Conservation (phyloP, 352 stramenopile species). For the Pythium sukuiense region DNA sequence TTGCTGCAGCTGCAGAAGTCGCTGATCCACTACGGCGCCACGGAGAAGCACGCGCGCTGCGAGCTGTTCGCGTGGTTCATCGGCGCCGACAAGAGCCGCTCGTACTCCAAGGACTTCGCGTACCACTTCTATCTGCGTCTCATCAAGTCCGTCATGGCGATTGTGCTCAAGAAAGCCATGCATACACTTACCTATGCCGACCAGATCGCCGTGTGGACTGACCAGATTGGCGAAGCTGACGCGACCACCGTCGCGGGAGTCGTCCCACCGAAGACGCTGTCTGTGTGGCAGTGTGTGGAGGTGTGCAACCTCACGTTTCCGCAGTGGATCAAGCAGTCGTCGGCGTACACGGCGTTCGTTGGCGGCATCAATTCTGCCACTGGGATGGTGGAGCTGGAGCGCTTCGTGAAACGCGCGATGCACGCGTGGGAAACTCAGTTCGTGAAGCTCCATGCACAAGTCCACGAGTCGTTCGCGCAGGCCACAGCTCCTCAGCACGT, state of each 20-base stretch:
- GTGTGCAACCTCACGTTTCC: constrained; percentile 45
- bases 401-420: constrained; percentile 42
- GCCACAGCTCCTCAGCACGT: not conserved
- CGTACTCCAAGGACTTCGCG: constrained; percentile 47
- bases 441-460: constrained; percentile 30
- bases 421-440: constrained; percentile 44
- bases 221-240: constrained; percentile 72
- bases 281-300: constrained; percentile 38
- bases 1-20: constrained; percentile 68
- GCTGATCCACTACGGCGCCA: constrained; percentile 49
- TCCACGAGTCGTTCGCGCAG: constrained; percentile 28
- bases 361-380: constrained; percentile 21
- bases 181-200: constrained; percentile 38
- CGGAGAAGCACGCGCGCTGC: constrained; percentile 51
- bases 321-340: constrained; percentile 37
- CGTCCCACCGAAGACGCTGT: constrained; percentile 14
- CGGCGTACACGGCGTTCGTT: constrained; percentile 23
- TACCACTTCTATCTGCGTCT: constrained; percentile 64
- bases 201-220: constrained; percentile 54
- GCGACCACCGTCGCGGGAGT: not conserved
- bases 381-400: constrained; percentile 40
- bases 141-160: constrained; percentile 42
- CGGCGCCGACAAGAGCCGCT: constrained; percentile 43
- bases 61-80: constrained; percentile 73
- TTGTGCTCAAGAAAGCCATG: constrained; percentile 39